phyloP scores from a whole-genome alignment of 75 land plant genomes.

The Picea glauca region DNA sequence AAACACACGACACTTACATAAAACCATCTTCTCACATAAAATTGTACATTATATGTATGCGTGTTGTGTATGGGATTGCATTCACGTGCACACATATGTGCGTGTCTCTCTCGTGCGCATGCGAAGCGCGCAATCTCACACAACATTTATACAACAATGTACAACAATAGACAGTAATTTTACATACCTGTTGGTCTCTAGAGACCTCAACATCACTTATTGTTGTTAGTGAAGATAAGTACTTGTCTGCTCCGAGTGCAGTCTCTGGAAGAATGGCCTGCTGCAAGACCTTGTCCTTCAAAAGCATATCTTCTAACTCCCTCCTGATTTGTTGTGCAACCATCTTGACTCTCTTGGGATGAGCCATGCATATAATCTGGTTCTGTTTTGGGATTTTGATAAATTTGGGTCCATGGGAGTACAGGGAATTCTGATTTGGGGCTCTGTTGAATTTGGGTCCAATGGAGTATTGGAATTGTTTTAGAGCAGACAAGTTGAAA shows the following conservation, averaged over 20 bases:
- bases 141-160: not conserved
- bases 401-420: slow-evolving; percentile 7
- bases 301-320: slow-evolving; percentile 84
- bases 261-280: slow-evolving; percentile 85
- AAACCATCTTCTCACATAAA: too few species aligned
- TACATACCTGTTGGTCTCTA: slow-evolving; percentile 73
- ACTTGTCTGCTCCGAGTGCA: slow-evolving; percentile 85
- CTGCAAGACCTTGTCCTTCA: slow-evolving; percentile 73
- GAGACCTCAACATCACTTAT: slow-evolving; percentile 90
- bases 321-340: slow-evolving; percentile 87
- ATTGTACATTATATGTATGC: too few species aligned
- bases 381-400: slow-evolving; percentile 9
- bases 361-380: slow-evolving; percentile 75
- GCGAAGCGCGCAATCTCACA: not conserved
- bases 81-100: too few species aligned
- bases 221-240: slow-evolving; percentile 85
- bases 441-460: slow-evolving; percentile 2
- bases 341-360: slow-evolving; percentile 81
- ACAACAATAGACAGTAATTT: not conserved
- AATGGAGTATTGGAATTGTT: not conserved
- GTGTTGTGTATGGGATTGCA: too few species aligned
- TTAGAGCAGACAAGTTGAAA: not conserved
- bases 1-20: too few species aligned
- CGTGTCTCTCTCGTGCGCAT: too few species aligned
- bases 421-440: not conserved